A percentile compares a stretch with the other conserved stretches of the same genome.
These are phyloP conservation scores for Aspergillus panamensis DNA, from an alignment of 495 filamentous ascomycete species.

Conservation along the genomic window DNA sequence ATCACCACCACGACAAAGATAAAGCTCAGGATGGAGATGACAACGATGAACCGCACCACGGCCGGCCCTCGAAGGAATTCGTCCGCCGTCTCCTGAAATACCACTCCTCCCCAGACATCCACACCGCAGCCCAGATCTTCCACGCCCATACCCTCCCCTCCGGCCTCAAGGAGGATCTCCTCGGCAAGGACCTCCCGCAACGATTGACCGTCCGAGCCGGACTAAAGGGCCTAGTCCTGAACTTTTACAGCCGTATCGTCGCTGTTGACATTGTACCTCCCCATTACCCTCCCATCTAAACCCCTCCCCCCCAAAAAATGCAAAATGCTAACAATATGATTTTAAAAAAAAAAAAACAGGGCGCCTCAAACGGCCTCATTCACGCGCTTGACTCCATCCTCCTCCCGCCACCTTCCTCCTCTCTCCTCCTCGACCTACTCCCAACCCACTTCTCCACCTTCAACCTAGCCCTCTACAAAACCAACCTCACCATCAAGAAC, in stretches of 20 bases:
- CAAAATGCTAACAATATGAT: constrained; percentile 11
- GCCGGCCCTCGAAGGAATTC: constrained; percentile 55
- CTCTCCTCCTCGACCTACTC: constrained; percentile 59
- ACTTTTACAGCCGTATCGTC: constrained; percentile 66
- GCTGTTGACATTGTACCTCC: constrained; percentile 58
- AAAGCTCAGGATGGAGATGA: neutral
- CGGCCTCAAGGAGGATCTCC: constrained; percentile 49
- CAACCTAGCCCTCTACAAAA: constrained; percentile 64
- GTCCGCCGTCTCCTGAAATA: constrained; percentile 65
- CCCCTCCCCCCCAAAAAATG: neutral
- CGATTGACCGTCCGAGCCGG: constrained; percentile 59
- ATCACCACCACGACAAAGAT: neutral
- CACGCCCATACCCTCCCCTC: constrained; percentile 69
- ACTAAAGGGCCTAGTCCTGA: constrained; percentile 60
- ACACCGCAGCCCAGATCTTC: constrained; percentile 55
- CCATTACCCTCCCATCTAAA: neutral
- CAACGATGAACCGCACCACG: constrained; percentile 33
- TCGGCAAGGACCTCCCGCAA: constrained; percentile 52
- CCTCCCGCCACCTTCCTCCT: constrained; percentile 62
- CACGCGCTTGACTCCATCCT: constrained; percentile 71
- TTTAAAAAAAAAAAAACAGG: constrained; percentile 27
- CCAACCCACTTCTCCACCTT: constrained; percentile 76
- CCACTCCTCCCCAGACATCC: constrained; percentile 63
- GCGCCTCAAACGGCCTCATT: constrained; percentile 71
- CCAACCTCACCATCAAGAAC: constrained; percentile 51